Base-by-base conservation (phyloP, 2,329 filamentous ascomycete genomes). In the Fragosphaeria purpurea region DNA sequence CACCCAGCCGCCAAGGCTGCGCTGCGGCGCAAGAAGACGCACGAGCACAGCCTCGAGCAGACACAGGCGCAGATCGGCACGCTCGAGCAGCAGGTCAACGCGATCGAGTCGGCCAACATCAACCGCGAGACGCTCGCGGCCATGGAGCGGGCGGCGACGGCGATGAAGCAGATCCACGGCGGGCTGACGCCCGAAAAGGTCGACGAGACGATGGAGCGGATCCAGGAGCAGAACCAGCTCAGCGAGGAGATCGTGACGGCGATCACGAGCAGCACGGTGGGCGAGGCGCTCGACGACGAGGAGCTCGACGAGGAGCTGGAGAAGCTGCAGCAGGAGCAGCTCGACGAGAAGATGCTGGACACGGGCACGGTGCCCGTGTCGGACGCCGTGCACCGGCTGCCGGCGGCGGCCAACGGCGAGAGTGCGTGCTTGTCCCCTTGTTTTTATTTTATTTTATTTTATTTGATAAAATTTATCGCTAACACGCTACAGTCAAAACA, bases 101-200 rank as follows among this genome's bases (percentile, higher is more conserved):
- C 87, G 53, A 97, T 98, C 73, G 93, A 98, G 70, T 88, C 90
- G 45, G 93, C 93, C 55, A 98, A 97, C 67, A 96, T 98, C 74
- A 98, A 98, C 76, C 84, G 91, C 70, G 90, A 96, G 75, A 98
- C 93, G 10, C 75, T 97, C 57, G 80, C 85, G 59, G 91, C 90
- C 7, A 96, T 98, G 89, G 85, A 95, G 79, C 84, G 84, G 64
- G 91, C 93, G 9, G 83, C 87, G 57, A 73, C 82, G 54, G 93
- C 91, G 38, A 97, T 98, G 90, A 85, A 90, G 73, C 75, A 84
- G 57, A 98, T 98, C 60, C 89, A 97, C 66, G 85, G 83, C 60
- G 86, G 86, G 57, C 80, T 97, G 58, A 95, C 88, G 46, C 86
- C 93, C 56, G 89, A 96, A 61, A 93, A 94, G 71, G 91, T 98